Evolutionary conservation across 257 asterid genomes (phyloP).

Genomic region (Solanum habrochaites): DNA sequence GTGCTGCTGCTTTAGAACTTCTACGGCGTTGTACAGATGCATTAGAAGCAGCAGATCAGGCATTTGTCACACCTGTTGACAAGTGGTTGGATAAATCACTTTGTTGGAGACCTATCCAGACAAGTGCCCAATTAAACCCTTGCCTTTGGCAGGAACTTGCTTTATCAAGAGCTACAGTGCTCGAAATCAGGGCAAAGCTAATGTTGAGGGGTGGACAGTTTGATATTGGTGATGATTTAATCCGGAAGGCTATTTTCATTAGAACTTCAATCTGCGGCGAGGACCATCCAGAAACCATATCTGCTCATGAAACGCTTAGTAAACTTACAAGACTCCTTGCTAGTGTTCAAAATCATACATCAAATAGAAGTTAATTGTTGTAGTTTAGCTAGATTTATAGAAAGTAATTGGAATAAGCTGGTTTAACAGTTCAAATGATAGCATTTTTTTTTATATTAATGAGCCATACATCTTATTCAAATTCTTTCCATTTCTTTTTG

Average conservation of each 20-base stretch:
- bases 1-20: conserved; percentile 62
- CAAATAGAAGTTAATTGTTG: conserved; percentile 10
- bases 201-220: conserved; percentile 90
- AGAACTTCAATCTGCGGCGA: conserved; percentile 85
- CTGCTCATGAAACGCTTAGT: conserved; percentile 81
- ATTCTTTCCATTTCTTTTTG: not conserved
- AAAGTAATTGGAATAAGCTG: not conserved
- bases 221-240: conserved; percentile 74
- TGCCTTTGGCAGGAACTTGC: conserved; percentile 95
- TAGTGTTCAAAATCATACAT: conserved; percentile 49
- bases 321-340: conserved; percentile 78
- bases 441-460: not conserved
- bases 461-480: not conserved
- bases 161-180: conserved; percentile 67
- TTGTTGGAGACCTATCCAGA: conserved; percentile 79
- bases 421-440: not conserved
- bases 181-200: conserved; percentile 77
- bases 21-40: conserved; percentile 79
- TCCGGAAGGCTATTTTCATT: conserved; percentile 72
- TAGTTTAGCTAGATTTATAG: not conserved
- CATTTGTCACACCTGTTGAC: conserved; percentile 64
- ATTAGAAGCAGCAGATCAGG: conserved; percentile 68
- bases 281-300: conserved; percentile 76
- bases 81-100: conserved; percentile 81
- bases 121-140: conserved; percentile 84